A percentile compares a stretch with the other conserved stretches of the same genome.
phyloP scores from a whole-genome alignment of 2,329 filamentous ascomycete genomes.

The Exserohilum rostratum region DNA sequence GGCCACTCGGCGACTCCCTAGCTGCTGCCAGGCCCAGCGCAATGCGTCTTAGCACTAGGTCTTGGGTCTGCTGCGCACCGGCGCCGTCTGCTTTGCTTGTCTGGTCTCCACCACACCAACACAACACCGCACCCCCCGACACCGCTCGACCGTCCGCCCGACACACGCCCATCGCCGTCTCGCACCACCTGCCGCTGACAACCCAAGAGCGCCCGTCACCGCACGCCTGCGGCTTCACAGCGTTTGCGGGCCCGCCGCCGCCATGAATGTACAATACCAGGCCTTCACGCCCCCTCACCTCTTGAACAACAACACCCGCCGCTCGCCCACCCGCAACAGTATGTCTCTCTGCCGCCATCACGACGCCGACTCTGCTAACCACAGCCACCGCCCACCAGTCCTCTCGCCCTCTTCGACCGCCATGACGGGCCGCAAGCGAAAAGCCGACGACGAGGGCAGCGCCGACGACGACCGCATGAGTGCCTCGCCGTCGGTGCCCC shows the following conservation, averaged over 20 bases:
- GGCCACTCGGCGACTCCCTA: too few species aligned
- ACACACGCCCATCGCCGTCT: neutral
- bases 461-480: slow-evolving; percentile 81
- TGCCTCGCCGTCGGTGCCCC: slow-evolving; percentile 83
- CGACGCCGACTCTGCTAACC: slow-evolving; percentile 18
- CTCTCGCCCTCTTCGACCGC: slow-evolving; percentile 47
- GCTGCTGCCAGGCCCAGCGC: too few species aligned
- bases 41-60: too few species aligned
- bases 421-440: slow-evolving; percentile 74
- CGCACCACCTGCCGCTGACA: too few species aligned
- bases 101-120: slow-evolving; percentile 24
- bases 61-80: slow-evolving; percentile 17
- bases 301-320: slow-evolving; percentile 57
- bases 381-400: slow-evolving; percentile 24
- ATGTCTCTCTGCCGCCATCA: slow-evolving; percentile 40
- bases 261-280: slow-evolving; percentile 68
- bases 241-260: slow-evolving; percentile 33
- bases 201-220: slow-evolving; percentile 8
- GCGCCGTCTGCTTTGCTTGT: slow-evolving; percentile 15
- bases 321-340: slow-evolving; percentile 66
- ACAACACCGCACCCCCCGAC: slow-evolving; percentile 9
- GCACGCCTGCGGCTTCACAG: slow-evolving; percentile 18
- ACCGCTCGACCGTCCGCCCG: slow-evolving; percentile 7
- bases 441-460: slow-evolving; percentile 74
- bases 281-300: slow-evolving; percentile 67